A percentile compares a stretch with the other conserved stretches of the same genome.
Evolutionary conservation across 2,329 filamentous ascomycete species (phyloP).

Genomic region (Xylariaceae sp.): DNA sequence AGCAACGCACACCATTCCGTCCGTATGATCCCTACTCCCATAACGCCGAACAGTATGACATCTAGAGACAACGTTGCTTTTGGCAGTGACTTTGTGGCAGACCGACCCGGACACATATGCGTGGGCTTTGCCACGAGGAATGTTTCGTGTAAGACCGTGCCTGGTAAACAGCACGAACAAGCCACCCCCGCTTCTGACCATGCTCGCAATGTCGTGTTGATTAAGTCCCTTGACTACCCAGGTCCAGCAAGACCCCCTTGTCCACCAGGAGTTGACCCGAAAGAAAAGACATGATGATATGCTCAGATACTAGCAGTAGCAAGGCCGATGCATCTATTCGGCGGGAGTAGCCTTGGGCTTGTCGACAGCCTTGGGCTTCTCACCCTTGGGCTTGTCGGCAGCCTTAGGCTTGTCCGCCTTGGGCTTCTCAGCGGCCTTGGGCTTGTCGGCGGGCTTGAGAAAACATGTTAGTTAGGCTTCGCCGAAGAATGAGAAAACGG

Average conservation of each 20-base stretch:
- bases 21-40: constrained; percentile 12
- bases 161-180: constrained; percentile 4
- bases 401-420: constrained; percentile 17
- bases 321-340: constrained; percentile 18
- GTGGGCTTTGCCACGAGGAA: background rate
- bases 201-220: background rate
- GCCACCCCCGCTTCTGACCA: background rate
- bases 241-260: background rate
- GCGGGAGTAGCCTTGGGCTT: constrained; percentile 3
- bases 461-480: background rate
- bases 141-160: constrained; percentile 2
- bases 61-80: constrained; percentile 3
- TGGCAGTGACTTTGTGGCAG: background rate
- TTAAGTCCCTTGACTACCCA: background rate
- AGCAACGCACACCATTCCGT: constrained; percentile 8
- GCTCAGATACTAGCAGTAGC: background rate
- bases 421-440: constrained; percentile 21
- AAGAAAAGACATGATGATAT: background rate
- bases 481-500: background rate
- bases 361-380: constrained; percentile 27
- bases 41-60: constrained; percentile 18
- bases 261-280: background rate
- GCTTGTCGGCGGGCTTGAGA: constrained; percentile 23
- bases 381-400: constrained; percentile 14
- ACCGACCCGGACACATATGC: background rate